phyloP scores from a whole-genome alignment of 306 rosid genomes.

The Trifolium repens region DNA sequence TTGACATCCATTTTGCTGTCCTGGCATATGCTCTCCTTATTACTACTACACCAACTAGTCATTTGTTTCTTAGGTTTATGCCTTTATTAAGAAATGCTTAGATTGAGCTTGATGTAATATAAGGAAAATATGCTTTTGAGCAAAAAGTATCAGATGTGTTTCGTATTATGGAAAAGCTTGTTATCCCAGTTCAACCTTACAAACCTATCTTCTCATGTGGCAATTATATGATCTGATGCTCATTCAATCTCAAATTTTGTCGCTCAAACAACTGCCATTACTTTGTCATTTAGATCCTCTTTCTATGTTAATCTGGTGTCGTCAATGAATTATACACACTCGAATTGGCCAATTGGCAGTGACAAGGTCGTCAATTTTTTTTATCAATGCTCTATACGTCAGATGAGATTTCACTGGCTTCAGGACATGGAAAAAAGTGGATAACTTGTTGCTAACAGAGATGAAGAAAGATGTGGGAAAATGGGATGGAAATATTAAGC shows the following conservation, averaged over 20 bases:
- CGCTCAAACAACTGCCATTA: neutral
- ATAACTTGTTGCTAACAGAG: slow-evolving; percentile 15
- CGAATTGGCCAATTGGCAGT: slow-evolving; percentile 55
- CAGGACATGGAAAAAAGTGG: slow-evolving; percentile 57
- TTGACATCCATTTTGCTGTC: slow-evolving; percentile 34
- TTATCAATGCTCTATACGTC: slow-evolving; percentile 58
- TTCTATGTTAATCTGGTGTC: slow-evolving; percentile 22
- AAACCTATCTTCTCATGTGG: slow-evolving; percentile 2
- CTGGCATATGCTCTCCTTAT: slow-evolving; percentile 5
- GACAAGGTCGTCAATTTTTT: slow-evolving; percentile 53
- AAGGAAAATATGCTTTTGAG: slow-evolving; percentile 4
- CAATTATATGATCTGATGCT: slow-evolving; percentile 30
- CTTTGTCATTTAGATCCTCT: neutral
- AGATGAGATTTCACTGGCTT: slow-evolving; percentile 57
- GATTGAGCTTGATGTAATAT: slow-evolving; percentile 14
- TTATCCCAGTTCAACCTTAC: neutral
- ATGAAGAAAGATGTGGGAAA: slow-evolving; percentile 54
- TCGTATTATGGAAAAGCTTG: neutral
- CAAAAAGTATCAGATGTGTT: neutral
- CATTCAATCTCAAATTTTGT: neutral
- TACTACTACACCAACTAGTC: slow-evolving; percentile 15
- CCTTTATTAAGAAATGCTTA: slow-evolving; percentile 29
- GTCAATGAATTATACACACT: slow-evolving; percentile 53
- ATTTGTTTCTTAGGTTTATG: slow-evolving; percentile 11
- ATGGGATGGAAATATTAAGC: slow-evolving; percentile 50